These are phyloP conservation scores for Phytophthora kernoviae DNA, from an alignment of 352 stramenopile genomes.

Conservation along the genomic window DNA sequence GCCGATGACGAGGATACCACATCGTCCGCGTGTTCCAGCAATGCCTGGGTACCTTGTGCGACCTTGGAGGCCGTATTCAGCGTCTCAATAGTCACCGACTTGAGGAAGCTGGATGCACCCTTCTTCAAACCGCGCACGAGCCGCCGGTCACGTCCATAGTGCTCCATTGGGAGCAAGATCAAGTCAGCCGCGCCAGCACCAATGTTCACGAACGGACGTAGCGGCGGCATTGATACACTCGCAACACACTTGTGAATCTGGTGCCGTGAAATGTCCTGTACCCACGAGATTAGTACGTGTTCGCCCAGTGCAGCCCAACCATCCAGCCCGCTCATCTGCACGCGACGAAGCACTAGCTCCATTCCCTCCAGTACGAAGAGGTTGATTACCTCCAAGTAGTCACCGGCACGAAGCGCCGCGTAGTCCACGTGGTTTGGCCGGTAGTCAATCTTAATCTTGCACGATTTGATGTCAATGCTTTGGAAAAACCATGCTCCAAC, in stretches of 20 bases:
- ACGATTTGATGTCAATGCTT: conserved; percentile 84
- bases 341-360: conserved; percentile 84
- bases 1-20: conserved; percentile 73
- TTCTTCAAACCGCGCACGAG: conserved; percentile 87
- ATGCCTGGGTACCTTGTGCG: conserved; percentile 78
- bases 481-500: conserved; percentile 86
- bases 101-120: conserved; percentile 86
- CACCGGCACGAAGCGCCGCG: conserved; percentile 73
- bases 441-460: conserved; percentile 93
- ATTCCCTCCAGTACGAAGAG: conserved; percentile 89
- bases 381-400: conserved; percentile 91
- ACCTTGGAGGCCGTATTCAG: conserved; percentile 86
- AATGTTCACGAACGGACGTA: conserved; percentile 89
- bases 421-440: conserved; percentile 88
- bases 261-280: conserved; percentile 87
- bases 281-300: conserved; percentile 83
- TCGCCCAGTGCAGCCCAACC: conserved; percentile 76
- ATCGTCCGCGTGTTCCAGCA: conserved; percentile 85
- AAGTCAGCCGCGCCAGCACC: conserved; percentile 82
- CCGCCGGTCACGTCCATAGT: conserved; percentile 82
- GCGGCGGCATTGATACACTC: conserved; percentile 85
- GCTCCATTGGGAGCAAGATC: conserved; percentile 86
- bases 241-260: conserved; percentile 91
- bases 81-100: conserved; percentile 89
- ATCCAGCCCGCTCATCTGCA: conserved; percentile 84